Evolutionary conservation across 192 early-diverging fungal genomes (phyloP), one percentile per base, ranked within the genome.

Genomic region (Pilobolus umbonatus): DNA sequence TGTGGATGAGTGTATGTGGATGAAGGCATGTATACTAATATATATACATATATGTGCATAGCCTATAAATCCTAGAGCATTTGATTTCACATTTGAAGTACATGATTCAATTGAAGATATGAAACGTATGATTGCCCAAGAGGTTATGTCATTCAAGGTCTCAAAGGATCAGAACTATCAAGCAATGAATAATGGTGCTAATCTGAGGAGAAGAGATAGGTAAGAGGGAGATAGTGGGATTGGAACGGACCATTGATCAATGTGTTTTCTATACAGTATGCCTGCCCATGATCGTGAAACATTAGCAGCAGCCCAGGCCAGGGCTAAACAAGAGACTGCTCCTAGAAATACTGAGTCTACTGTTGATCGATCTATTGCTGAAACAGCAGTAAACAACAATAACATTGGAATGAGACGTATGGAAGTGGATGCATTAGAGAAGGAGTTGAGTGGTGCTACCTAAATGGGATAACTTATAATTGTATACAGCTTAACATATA

Each of bases 71-170:
- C 61, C 74, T 22, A 70, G 77, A 22, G 44, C 61, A 5, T 93
- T 92, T 81, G 92, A 94, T 61, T 94, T 94, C 66, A 75, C 81
- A 3, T 95, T 95, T 69, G 93, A 95, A 74, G 57, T 73, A 26
- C 73, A 85, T 5, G 82, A 94, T 32, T 65, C 71, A 8, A 80
- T 91, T 32, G 85, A 87, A 11, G 89, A 92, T 47, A 92, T 95
- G 85, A 86, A 65, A 64, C 81, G 86, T 68, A 62, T 88, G 76
- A 88, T 91, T 72, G 86, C 88, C 21, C 83, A 88, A 58, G 89
- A 91, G 61, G 86, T 89, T 12, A 84, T 88, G 65, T 79, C 80
- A 55, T 91, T 85, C 74, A 91, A 93, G 75, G 81, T 76, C 21
- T 72, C 72, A 55, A 85, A 82, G 55, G 71, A 81, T 56, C 74